A percentile compares a stretch with the other conserved stretches of the same genome.
Conservation (phyloP, 352 stramenopile genomes). For the Pythium myriotylum region DNA sequence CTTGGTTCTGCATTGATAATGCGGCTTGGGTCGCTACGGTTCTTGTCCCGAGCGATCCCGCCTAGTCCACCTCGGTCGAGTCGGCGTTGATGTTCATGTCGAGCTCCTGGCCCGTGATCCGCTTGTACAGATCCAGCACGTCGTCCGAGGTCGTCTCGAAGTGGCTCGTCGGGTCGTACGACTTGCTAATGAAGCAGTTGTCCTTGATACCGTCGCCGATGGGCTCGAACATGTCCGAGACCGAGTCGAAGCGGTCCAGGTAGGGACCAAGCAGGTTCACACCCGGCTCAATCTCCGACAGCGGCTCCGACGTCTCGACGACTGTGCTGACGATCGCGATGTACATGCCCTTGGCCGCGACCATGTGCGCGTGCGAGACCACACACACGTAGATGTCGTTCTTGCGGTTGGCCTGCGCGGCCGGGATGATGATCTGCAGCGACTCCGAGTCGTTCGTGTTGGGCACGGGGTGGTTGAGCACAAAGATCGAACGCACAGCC, state of each 20-base stretch:
- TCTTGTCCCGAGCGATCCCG: no score
- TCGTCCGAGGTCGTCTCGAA: slow-evolving; percentile 98
- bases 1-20: no score
- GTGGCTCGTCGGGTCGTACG: slow-evolving; percentile 93
- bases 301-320: slow-evolving; percentile 95
- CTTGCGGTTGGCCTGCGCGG: slow-evolving; percentile 92
- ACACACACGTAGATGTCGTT: slow-evolving; percentile 99
- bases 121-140: slow-evolving; percentile 97
- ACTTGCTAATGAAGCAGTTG: slow-evolving; percentile 98
- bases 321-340: slow-evolving; percentile 99
- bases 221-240: slow-evolving; percentile 96
- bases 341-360: slow-evolving; percentile 96
- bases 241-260: slow-evolving; percentile 96
- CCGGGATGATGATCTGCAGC: slow-evolving; percentile 99
- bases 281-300: slow-evolving; percentile 94
- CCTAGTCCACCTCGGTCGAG: slow-evolving; percentile 90
- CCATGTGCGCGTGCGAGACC: slow-evolving; percentile 94
- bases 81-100: slow-evolving; percentile 99
- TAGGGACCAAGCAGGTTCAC: slow-evolving; percentile 96
- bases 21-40: no score
- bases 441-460: slow-evolving; percentile 97
- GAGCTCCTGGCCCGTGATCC: slow-evolving; percentile 97
- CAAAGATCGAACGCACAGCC: slow-evolving; percentile 98
- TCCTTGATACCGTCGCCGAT: slow-evolving; percentile 89
- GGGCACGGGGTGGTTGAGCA: slow-evolving; percentile 98